Percentiles rank a stretch among this genome's conserved stretches.
Conservation (phyloP, 768 basidiomycete species). For the Calocybe gangraenosa region DNA sequence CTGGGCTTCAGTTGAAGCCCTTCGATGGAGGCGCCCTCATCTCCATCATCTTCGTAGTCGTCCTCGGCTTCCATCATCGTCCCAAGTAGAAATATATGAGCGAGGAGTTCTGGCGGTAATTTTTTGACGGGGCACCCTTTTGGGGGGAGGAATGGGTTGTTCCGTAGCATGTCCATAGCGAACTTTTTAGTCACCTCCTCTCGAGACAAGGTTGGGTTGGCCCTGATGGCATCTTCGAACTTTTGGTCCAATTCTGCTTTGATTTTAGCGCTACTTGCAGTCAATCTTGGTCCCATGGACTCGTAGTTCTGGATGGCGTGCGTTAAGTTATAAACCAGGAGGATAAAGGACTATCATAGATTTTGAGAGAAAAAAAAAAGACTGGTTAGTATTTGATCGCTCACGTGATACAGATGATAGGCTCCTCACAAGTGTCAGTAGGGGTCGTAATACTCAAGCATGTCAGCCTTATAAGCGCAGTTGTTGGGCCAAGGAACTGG, state of each 20-base stretch:
- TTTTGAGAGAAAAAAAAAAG: too few relatives aligned
- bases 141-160: conserved; percentile 48
- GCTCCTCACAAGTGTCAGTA: too few relatives aligned
- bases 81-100: conserved; percentile 50
- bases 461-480: too few relatives aligned
- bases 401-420: too few relatives aligned
- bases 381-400: too few relatives aligned
- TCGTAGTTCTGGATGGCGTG: too few relatives aligned
- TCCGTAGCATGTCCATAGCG: conserved; percentile 31
- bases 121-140: conserved; percentile 46
- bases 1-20: too few relatives aligned
- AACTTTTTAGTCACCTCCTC: conserved; percentile 30
- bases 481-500: too few relatives aligned
- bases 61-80: conserved; percentile 31
- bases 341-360: too few relatives aligned
- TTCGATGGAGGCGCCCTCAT: too few relatives aligned
- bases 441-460: too few relatives aligned
- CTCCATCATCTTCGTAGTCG: conserved; percentile 21
- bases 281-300: conserved; percentile 20
- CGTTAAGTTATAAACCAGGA: too few relatives aligned
- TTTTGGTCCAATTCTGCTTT: conserved; percentile 22
- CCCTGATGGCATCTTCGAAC: conserved; percentile 20
- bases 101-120: conserved; percentile 54
- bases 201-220: conserved; percentile 24
- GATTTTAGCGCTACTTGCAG: conserved; percentile 18